Conservation (phyloP, 164 flowering plant genomes). For the Annona squamosa region DNA sequence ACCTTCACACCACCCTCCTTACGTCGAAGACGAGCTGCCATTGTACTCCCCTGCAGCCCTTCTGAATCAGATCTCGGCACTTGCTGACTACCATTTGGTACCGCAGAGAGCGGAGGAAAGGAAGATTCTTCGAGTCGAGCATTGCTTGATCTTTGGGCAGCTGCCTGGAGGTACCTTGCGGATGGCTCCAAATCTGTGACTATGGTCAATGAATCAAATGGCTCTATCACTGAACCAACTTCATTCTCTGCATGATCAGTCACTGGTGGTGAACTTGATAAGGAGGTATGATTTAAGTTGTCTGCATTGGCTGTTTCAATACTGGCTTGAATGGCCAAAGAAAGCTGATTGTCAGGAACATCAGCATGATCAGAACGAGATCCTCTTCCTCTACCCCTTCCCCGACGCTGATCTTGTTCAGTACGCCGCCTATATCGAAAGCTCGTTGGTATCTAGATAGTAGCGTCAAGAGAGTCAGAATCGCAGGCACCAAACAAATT, state of each 20-base stretch:
- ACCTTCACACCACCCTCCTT: slow-evolving; percentile 29
- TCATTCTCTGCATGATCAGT: slow-evolving; percentile 30
- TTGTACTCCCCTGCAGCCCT: slow-evolving; percentile 30
- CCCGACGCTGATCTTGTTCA: slow-evolving; percentile 57
- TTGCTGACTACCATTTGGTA: slow-evolving; percentile 32
- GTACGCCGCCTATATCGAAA: slow-evolving; percentile 52
- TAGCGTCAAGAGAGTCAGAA: background rate
- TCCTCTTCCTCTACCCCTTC: slow-evolving; percentile 59
- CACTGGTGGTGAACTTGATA: slow-evolving; percentile 23
- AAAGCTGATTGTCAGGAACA: slow-evolving; percentile 48
- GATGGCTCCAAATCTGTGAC: slow-evolving; percentile 47
- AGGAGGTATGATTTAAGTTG: slow-evolving; percentile 21
- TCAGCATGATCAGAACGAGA: slow-evolving; percentile 42
- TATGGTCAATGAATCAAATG: slow-evolving; percentile 44
- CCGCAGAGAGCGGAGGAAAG: slow-evolving; percentile 70
- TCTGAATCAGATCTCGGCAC: slow-evolving; percentile 24
- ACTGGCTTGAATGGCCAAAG: slow-evolving; percentile 65
- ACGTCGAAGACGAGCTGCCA: slow-evolving; percentile 71
- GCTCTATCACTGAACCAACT: slow-evolving; percentile 36
- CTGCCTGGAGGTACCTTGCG: slow-evolving; percentile 72
- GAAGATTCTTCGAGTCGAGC: slow-evolving; percentile 52
- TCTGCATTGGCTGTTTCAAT: slow-evolving; percentile 38
- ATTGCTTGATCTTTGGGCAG: slow-evolving; percentile 36
- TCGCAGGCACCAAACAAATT: background rate
- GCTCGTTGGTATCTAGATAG: slow-evolving; percentile 77